phyloP scores from a whole-genome alignment of 257 asterid species.

The Misopates orontium region DNA sequence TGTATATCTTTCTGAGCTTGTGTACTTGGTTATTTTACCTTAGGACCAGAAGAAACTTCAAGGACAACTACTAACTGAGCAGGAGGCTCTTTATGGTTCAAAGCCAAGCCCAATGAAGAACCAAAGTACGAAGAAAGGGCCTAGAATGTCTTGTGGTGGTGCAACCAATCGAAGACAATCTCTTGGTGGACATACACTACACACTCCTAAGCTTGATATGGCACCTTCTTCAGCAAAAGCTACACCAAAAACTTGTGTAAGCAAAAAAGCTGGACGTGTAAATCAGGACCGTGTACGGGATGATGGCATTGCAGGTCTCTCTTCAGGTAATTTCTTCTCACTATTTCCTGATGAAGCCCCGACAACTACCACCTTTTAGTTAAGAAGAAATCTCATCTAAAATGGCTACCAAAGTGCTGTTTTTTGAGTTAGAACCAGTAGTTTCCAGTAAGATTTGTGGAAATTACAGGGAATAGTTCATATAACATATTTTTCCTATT shows the following conservation, averaged over 20 bases:
- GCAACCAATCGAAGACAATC: conserved; percentile 53
- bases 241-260: conserved; percentile 47
- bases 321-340: conserved; percentile 54
- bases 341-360: background rate
- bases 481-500: no score
- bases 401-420: no score
- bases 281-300: conserved; percentile 45
- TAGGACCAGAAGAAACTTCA: conserved; percentile 89
- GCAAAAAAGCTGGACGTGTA: conserved; percentile 38
- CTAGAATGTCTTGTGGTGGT: conserved; percentile 55
- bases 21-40: conserved; percentile 5
- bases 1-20: background rate
- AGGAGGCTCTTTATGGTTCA: conserved; percentile 61
- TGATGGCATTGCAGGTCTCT: conserved; percentile 55
- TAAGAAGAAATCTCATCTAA: background rate
- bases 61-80: conserved; percentile 56
- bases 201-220: conserved; percentile 50
- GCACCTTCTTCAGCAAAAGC: conserved; percentile 41
- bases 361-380: background rate
- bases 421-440: no score
- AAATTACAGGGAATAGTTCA: background rate
- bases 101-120: conserved; percentile 70
- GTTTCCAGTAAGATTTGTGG: background rate
- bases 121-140: conserved; percentile 55
- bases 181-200: conserved; percentile 53